Percentiles rank a stretch among this genome's conserved stretches.
Conservation (phyloP, 306 rosid genomes). For the Begonia masoniana region DNA sequence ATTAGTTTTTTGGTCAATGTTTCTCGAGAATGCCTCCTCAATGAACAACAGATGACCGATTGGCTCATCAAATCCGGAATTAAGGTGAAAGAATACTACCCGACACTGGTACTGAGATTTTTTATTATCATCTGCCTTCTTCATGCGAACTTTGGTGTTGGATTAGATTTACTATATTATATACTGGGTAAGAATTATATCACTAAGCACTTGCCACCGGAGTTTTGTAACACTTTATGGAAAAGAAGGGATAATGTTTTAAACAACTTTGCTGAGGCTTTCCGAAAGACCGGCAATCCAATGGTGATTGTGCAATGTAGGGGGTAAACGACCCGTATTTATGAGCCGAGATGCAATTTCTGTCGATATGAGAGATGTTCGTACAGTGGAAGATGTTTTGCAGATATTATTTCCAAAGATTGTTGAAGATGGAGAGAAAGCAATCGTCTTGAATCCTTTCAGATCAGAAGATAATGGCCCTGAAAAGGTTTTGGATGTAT, state of each 20-base stretch:
- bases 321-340: constrained; percentile 4
- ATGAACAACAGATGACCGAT: not conserved
- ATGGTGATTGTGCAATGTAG: constrained; percentile 30
- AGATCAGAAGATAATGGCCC: no score
- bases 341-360: constrained; percentile 21
- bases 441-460: no score
- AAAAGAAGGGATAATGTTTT: constrained; percentile 4
- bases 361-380: constrained; percentile 21
- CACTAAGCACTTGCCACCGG: constrained; percentile 16
- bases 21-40: constrained; percentile 10
- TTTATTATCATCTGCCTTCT: constrained; percentile 31
- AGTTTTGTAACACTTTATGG: constrained; percentile 18
- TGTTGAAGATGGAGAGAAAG: not conserved
- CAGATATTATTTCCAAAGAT: constrained; percentile 18
- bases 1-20: constrained; percentile 11
- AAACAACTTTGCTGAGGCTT: constrained; percentile 29
- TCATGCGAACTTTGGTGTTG: constrained; percentile 16
- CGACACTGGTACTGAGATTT: constrained; percentile 29
- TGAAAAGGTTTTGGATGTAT: no score
- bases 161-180: constrained; percentile 6
- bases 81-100: constrained; percentile 9
- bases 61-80: constrained; percentile 28
- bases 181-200: constrained; percentile 14
- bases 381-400: constrained; percentile 11
- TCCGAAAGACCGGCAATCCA: constrained; percentile 30